These are phyloP conservation scores for Lipomyces japonicus DNA, from an alignment of 805 yeast genomes.

Conservation along the genomic window DNA sequence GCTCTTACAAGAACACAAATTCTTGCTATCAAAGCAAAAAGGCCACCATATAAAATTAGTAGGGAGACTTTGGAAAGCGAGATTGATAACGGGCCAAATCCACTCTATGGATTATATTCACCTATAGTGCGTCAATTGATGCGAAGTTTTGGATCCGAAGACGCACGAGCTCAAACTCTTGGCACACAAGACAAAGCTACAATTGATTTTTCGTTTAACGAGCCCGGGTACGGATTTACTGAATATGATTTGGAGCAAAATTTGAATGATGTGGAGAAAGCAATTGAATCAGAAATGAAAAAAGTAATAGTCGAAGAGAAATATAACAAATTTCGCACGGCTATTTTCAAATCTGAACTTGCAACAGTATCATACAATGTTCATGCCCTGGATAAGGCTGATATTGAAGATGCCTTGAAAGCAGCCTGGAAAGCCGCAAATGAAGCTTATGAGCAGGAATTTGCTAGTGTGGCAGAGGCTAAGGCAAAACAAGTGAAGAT, in stretches of 20 bases:
- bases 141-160: constrained; percentile 14
- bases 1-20: constrained; percentile 15
- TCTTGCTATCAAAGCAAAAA: constrained; percentile 11
- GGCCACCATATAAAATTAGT: constrained; percentile 7
- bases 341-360: too few relatives aligned
- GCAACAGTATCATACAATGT: too few relatives aligned
- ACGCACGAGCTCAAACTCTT: neutral
- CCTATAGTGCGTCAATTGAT: constrained; percentile 14
- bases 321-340: too few relatives aligned
- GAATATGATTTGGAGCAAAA: neutral
- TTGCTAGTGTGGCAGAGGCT: too few relatives aligned
- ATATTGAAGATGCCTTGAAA: neutral
- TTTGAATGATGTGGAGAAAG: neutral
- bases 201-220: neutral
- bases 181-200: neutral
- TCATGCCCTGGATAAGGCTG: neutral
- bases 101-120: constrained; percentile 20
- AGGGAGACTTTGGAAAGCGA: neutral
- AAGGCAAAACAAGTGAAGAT: constrained; percentile 42
- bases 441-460: too few relatives aligned
- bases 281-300: neutral
- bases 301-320: neutral
- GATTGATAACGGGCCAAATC: constrained; percentile 17
- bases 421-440: neutral
- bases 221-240: constrained; percentile 14